Conservation (phyloP, 441 rosid species). For the Eruca vesicaria region DNA sequence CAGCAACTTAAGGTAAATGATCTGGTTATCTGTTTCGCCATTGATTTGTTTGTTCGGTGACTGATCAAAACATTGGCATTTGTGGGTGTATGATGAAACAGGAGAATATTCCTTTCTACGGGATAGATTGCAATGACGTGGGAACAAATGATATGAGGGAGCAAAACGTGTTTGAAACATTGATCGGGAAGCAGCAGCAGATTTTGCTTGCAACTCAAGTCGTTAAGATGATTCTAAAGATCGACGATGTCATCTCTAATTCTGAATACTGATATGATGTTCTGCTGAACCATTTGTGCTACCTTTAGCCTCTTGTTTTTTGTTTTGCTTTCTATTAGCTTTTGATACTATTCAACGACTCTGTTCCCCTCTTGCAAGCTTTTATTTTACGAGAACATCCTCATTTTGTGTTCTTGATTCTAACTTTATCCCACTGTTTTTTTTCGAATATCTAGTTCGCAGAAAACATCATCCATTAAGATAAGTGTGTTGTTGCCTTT, state of each 20-base stretch:
- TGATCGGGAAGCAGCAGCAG: conserved; percentile 98
- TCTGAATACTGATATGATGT: conserved; percentile 54
- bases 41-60: background rate
- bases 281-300: background rate
- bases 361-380: background rate
- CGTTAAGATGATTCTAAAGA: conserved; percentile 96
- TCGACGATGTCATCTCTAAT: conserved; percentile 96
- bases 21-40: background rate
- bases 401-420: background rate
- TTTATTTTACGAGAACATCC: conserved; percentile 2
- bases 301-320: background rate
- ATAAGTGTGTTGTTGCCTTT: background rate
- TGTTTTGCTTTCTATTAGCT: background rate
- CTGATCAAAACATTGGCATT: background rate
- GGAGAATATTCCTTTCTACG: conserved; percentile 82
- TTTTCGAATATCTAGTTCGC: background rate
- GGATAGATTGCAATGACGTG: conserved; percentile 93
- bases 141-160: conserved; percentile 94
- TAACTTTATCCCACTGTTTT: background rate
- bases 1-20: conserved; percentile 80
- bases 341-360: conserved; percentile 11
- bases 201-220: conserved; percentile 95
- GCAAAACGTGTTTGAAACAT: conserved; percentile 88
- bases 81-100: conserved; percentile 32
- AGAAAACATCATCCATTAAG: background rate